Evolutionary conservation across 2,329 filamentous ascomycete genomes (phyloP).

Genomic region (Macrophomina phaseolina): DNA sequence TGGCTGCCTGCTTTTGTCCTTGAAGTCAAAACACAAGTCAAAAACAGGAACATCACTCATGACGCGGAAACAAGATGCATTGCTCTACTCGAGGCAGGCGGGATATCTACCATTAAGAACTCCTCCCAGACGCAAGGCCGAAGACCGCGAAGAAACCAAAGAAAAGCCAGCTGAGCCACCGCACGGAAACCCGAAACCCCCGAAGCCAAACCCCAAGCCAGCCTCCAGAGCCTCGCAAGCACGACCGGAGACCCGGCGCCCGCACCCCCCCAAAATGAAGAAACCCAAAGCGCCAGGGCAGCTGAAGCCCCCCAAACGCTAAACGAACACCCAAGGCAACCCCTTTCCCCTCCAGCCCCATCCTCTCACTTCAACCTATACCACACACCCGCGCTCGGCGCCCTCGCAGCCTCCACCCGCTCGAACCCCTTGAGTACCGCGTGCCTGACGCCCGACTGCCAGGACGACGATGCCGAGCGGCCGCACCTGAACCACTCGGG

Average conservation of each 20-base stretch:
- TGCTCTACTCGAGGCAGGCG: not conserved
- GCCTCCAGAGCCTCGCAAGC: not conserved
- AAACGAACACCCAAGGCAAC: not conserved
- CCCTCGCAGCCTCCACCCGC: not conserved
- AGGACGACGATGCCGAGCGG: not conserved
- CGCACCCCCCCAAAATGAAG: not conserved
- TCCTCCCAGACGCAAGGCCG: not conserved
- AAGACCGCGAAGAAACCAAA: not conserved
- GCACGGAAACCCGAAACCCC: not conserved
- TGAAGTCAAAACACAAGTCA: too few relatives aligned
- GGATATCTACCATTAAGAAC: not conserved
- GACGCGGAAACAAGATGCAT: not conserved
- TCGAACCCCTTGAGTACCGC: not conserved
- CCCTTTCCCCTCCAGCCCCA: not conserved
- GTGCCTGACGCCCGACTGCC: conserved; percentile 8
- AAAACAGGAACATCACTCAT: not conserved
- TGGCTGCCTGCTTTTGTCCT: too few relatives aligned
- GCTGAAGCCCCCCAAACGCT: not conserved
- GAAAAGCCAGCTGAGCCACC: not conserved
- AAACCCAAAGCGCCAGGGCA: not conserved
- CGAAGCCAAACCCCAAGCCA: not conserved
- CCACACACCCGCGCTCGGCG: not conserved
- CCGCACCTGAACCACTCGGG: not conserved
- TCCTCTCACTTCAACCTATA: not conserved
- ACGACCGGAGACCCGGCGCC: not conserved